These are phyloP conservation scores for Talaromyces atroroseus DNA, from an alignment of 2,329 filamentous ascomycete genomes.

Conservation along the genomic window DNA sequence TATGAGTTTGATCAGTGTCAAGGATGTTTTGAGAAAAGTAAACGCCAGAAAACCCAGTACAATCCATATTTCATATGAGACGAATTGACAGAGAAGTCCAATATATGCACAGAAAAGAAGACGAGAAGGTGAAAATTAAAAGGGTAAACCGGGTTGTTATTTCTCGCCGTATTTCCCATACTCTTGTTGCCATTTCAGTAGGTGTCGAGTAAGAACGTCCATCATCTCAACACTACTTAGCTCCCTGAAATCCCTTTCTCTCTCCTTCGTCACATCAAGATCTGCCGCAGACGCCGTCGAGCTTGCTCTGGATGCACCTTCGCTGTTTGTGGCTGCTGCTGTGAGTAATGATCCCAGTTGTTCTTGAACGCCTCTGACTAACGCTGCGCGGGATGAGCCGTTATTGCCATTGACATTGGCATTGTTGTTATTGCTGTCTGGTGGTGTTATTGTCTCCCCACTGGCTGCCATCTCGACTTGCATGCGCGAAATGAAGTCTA, in stretches of 20 bases:
- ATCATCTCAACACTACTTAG: conserved; percentile 83
- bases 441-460: conserved; percentile 43
- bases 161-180: conserved; percentile 53
- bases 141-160: conserved; percentile 16
- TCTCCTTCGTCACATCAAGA: conserved; percentile 30
- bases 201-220: conserved; percentile 72
- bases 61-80: conserved; percentile 8
- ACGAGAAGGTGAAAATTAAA: conserved; percentile 12
- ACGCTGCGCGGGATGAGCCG: conserved; percentile 23
- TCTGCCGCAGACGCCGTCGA: conserved; percentile 19
- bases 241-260: conserved; percentile 61
- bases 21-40: neutral
- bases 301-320: conserved; percentile 16
- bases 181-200: conserved; percentile 80
- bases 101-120: conserved; percentile 16
- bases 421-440: conserved; percentile 25
- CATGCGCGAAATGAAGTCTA: conserved; percentile 84
- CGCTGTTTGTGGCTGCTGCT: conserved; percentile 23
- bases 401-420: conserved; percentile 13
- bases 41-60: conserved; percentile 7
- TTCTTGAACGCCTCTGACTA: conserved; percentile 31
- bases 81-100: conserved; percentile 1
- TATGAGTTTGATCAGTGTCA: neutral
- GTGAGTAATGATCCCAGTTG: conserved; percentile 27
- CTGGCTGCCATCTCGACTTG: conserved; percentile 75